phyloP scores from a whole-genome alignment of 805 yeast genomes.

The Metschnikowia kofuensis region DNA sequence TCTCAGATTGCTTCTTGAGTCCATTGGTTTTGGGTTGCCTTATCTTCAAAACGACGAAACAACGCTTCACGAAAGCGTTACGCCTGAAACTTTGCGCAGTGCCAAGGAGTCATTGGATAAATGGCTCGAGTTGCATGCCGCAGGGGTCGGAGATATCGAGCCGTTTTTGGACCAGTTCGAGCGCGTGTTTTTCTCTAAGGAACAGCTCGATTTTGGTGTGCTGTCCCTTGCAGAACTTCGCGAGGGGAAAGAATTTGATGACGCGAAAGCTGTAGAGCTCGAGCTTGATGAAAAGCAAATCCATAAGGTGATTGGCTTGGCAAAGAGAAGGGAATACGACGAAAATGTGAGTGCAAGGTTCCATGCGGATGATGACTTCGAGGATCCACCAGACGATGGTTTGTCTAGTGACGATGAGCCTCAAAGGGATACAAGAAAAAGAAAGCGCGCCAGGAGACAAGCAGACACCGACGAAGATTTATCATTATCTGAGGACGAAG shows the following conservation, averaged over 20 bases:
- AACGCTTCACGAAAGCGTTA: conserved; percentile 32
- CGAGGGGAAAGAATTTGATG: conserved; percentile 10
- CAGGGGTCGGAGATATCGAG: conserved; percentile 18
- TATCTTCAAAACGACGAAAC: conserved; percentile 37
- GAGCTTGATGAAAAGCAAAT: conserved; percentile 6
- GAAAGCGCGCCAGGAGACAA: conserved; percentile 4
- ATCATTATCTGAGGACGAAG: background rate
- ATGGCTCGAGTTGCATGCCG: conserved; percentile 30
- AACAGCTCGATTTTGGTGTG: conserved; percentile 16
- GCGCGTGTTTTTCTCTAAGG: conserved; percentile 9
- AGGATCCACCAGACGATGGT: conserved; percentile 3
- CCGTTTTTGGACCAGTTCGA: conserved; percentile 20
- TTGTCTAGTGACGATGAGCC: conserved; percentile 2
- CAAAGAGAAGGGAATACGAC: conserved; percentile 18
- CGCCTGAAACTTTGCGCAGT: conserved; percentile 30
- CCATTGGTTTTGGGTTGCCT: conserved; percentile 48
- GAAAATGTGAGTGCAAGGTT: conserved; percentile 8
- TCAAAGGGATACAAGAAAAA: background rate
- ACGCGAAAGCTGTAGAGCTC: conserved; percentile 6
- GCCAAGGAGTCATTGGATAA: conserved; percentile 38
- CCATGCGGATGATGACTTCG: conserved; percentile 22
- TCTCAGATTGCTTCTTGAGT: conserved; percentile 44
- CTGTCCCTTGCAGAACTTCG: conserved; percentile 9
- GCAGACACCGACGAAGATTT: conserved; percentile 1
- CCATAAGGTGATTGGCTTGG: conserved; percentile 16